Base-by-base conservation (phyloP, 345 rosid species). In the Salix udensis region DNA sequence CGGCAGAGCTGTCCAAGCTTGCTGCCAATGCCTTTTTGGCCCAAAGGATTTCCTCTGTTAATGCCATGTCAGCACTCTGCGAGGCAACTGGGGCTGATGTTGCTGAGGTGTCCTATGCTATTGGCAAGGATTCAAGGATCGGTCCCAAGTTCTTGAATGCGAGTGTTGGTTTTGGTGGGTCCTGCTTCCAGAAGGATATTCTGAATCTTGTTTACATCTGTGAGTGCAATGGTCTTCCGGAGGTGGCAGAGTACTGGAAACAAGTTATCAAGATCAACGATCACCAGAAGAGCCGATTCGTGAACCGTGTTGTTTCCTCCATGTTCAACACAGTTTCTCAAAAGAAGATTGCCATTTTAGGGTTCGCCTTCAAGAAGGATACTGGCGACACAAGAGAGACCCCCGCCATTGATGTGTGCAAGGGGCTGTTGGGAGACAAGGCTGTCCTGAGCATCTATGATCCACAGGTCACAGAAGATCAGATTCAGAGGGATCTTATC, bases 1-100 rank as follows among this genome's bases (percentile, higher is more conserved):
- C 97, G 0, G 98, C 98, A 6, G 98, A 93, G 88, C 95, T 93
- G 23, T 93, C 98, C 34, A 93, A 93, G 87, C 94, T 93, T 65
- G 98, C 98, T 26, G 98, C 98, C 71, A 94, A 94, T 72, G 98
- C 98, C 74, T 90, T 93, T 84, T 76, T 93, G 84, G 97, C 97
- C 18, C 97, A 91, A 86, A 90, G 94, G 85, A 92, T 92, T 70
- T 92, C 97, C 62, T 93, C 96, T 37, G 97, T 91, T 36, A 93
- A 93, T 73, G 94, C 97, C 48, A 93, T 93, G 98, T 93, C 97
- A 1, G 97, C 98, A 40, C 93, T 93, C 24, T 91, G 94, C 44
- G 98, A 93, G 85, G 92, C 93, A 77, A 93, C 98, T 26, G 97
- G 98, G 1, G 97, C 97, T 28, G 85, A 93, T 78, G 94, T 93